phyloP scores from a whole-genome alignment of 371 early-diverging fungal species.

The Mucor lusitanicus region DNA sequence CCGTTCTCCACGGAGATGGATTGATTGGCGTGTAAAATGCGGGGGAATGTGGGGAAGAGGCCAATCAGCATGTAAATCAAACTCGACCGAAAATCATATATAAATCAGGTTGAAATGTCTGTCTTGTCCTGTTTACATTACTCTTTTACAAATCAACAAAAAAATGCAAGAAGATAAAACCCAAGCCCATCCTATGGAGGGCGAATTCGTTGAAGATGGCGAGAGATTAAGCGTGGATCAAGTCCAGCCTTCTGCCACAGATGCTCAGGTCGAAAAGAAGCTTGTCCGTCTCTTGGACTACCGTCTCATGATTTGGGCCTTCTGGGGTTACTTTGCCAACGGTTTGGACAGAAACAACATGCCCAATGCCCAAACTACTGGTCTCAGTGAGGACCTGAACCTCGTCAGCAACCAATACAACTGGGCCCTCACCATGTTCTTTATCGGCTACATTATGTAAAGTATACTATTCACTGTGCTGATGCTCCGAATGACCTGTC shows the following conservation, averaged over 20 bases:
- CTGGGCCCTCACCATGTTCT: constrained; percentile 69
- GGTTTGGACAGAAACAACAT: constrained; percentile 81
- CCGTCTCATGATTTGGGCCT: constrained; percentile 69
- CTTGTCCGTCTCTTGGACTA: constrained; percentile 70
- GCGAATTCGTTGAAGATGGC: constrained; percentile 6
- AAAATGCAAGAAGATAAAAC: constrained; percentile 6
- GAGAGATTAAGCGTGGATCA: constrained; percentile 8
- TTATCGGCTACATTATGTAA: constrained; percentile 73
- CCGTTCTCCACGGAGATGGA: neutral
- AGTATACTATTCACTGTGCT: constrained; percentile 17
- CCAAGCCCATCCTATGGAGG: constrained; percentile 1
- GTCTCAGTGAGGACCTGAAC: constrained; percentile 51
- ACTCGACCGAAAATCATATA: neutral
- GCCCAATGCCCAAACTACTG: constrained; percentile 57
- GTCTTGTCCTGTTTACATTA: neutral
- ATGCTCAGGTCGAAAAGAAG: constrained; percentile 28
- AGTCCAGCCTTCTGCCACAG: constrained; percentile 3
- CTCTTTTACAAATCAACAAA: neutral
- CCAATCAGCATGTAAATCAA: neutral
- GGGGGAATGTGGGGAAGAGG: constrained; percentile 27
- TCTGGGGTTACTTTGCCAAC: constrained; percentile 70
- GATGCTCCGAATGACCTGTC: neutral
- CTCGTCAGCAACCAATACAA: constrained; percentile 55
- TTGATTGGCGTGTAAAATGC: constrained; percentile 12
- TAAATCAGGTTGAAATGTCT: neutral